A percentile compares a stretch with the other conserved stretches of the same genome.
These are phyloP conservation scores for Arabidopsis suecica DNA, from an alignment of 345 rosid species.

Conservation along the genomic window DNA sequence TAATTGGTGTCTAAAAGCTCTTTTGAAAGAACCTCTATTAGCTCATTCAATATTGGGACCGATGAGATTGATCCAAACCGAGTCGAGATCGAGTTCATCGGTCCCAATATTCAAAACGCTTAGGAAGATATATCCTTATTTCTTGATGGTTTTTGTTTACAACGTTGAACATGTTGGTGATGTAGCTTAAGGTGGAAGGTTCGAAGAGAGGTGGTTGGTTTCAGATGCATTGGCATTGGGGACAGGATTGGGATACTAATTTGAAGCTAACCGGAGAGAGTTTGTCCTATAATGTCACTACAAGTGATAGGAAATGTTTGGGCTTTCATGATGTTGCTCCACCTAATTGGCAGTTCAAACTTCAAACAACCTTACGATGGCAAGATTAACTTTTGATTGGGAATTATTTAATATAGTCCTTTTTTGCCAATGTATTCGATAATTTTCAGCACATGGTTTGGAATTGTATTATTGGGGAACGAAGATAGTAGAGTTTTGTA, in stretches of 20 bases:
- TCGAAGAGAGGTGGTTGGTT: constrained; percentile 31
- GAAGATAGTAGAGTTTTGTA: too few relatives aligned
- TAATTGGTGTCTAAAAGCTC: too few relatives aligned
- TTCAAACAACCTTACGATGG: constrained; percentile 31
- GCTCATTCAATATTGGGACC: too few relatives aligned
- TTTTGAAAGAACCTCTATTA: too few relatives aligned
- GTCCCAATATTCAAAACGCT: too few relatives aligned
- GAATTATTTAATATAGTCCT: background rate
- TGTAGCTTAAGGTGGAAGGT: constrained; percentile 34
- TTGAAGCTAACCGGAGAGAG: constrained; percentile 25
- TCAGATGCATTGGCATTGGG: constrained; percentile 16
- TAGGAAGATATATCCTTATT: constrained; percentile 14
- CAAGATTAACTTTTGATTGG: constrained; percentile 20
- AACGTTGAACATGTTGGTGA: constrained; percentile 24
- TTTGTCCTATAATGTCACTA: constrained; percentile 12
- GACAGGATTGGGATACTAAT: constrained; percentile 25
- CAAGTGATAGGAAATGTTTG: constrained; percentile 14
- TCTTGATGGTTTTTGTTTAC: constrained; percentile 30
- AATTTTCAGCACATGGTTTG: too few relatives aligned
- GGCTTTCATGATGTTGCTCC: constrained; percentile 21
- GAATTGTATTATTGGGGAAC: too few relatives aligned
- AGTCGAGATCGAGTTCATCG: too few relatives aligned
- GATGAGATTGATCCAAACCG: too few relatives aligned
- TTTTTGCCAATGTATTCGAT: too few relatives aligned
- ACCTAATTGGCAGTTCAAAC: constrained; percentile 27